phyloP scores from a whole-genome alignment of 768 basidiomycete species.

The Suillus plorans region DNA sequence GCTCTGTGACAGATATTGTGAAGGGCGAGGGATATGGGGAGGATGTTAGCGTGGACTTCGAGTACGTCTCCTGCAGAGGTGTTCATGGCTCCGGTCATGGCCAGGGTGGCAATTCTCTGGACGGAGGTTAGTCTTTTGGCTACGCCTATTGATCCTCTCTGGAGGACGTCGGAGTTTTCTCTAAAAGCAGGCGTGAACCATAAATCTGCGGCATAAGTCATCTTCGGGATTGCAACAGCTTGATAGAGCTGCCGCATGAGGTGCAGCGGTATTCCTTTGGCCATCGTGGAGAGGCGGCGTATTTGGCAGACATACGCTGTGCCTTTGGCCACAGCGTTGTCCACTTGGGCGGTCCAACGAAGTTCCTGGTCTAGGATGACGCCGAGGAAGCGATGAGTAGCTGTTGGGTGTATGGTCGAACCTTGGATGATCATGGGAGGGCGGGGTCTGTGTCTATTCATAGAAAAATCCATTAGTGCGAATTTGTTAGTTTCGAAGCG shows the following conservation, averaged over 20 bases:
- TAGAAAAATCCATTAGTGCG: too few species aligned
- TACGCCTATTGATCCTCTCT: background rate
- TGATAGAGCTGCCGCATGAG: background rate
- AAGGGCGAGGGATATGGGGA: background rate
- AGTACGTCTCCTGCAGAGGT: background rate
- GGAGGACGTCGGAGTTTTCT: background rate
- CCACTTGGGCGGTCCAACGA: background rate
- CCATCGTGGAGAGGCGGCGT: background rate
- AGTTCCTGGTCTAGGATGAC: background rate
- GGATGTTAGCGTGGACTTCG: background rate
- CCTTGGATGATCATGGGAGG: too few species aligned
- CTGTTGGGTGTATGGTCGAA: fast-evolving
- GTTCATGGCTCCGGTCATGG: background rate
- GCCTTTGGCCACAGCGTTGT: background rate
- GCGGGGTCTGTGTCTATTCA: too few species aligned
- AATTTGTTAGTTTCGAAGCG: too few species aligned
- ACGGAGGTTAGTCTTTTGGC: background rate
- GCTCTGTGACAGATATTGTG: background rate
- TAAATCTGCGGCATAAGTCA: background rate
- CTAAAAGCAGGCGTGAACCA: background rate
- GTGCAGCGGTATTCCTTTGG: background rate
- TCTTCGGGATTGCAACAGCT: background rate
- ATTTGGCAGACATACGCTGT: background rate
- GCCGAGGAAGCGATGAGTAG: background rate
- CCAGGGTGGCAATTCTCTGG: background rate